Conservation (phyloP, 495 filamentous ascomycete species). For the Penicillium pulvis region DNA sequence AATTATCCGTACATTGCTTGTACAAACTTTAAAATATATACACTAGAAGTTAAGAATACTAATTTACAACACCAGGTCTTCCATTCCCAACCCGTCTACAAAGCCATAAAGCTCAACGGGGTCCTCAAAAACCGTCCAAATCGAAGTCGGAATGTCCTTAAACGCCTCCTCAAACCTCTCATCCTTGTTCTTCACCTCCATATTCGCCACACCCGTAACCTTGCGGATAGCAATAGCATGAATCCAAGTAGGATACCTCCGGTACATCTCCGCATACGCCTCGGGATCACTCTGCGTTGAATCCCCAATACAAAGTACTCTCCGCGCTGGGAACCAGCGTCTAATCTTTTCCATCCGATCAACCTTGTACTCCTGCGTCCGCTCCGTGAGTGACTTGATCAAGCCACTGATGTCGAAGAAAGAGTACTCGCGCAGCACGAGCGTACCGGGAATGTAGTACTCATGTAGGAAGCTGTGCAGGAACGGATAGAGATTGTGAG, state of each 20-base stretch:
- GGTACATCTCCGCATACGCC: conserved; percentile 77
- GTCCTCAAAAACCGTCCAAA: conserved; percentile 81
- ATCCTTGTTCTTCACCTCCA: conserved; percentile 72
- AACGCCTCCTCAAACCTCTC: conserved; percentile 84
- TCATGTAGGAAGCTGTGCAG: conserved; percentile 67
- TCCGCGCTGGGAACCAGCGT: conserved; percentile 71
- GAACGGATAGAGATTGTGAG: conserved; percentile 92
- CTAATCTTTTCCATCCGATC: conserved; percentile 76
- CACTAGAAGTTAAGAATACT: neutral
- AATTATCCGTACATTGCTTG: neutral
- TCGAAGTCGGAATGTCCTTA: conserved; percentile 62
- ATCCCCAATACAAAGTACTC: conserved; percentile 84
- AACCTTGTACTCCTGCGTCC: conserved; percentile 87
- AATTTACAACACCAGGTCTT: conserved; percentile 23
- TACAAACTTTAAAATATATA: neutral
- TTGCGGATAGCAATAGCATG: conserved; percentile 80
- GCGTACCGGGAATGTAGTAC: conserved; percentile 74
- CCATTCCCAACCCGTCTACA: conserved; percentile 46
- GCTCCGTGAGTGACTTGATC: conserved; percentile 74
- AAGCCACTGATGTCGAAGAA: conserved; percentile 85
- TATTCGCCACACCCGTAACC: conserved; percentile 72
- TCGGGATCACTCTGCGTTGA: conserved; percentile 92
- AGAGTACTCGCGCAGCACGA: conserved; percentile 82
- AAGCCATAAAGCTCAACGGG: conserved; percentile 62
- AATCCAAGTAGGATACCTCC: conserved; percentile 69